Base-by-base conservation (phyloP, 805 yeast genomes). In the Starmerella stigmatis region DNA sequence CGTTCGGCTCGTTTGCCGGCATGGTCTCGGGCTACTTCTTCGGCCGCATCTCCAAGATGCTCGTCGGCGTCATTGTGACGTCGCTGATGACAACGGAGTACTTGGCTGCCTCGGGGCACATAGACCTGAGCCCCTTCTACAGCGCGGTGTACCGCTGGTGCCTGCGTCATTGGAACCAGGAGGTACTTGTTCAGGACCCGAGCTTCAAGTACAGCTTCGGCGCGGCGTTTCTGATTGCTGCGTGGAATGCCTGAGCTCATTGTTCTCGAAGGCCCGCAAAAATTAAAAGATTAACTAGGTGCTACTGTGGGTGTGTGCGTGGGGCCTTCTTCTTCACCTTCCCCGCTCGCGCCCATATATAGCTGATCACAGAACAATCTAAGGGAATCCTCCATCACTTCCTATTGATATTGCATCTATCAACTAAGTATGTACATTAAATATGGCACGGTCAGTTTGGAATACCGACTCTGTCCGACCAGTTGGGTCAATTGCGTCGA, bases 1-100 rank as follows among this genome's bases (percentile, higher is more conserved):
- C 82, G 13, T 61, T 76, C 47, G 86, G 86, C 5, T 75, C 81
- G 1, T 65, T 79, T 56, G 65, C 75, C 7, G 85, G 86, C 0
- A 64, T 78, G 46, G 65, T 74, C 28, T 52, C 73, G 42, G 86
- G 86, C 1, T 65, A 75, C 19, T 63, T 78, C 26, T 69, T 72
- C n/a, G 84, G 85, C 16, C 77, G 77, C 55, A 63, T 79, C 47
- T 70, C 76, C 46, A 65, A 74, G 16, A 66, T 75, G 23, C 63
- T 79, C 27, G 76, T 76, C 32, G 65, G 72, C 23, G 54, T 74
- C 32, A 58, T 76, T 1, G 63, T 76, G n/a, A 65, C 76, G 2
- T 57, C 68, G 29, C 67, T 70, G 41, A 49, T 72, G 49, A 52
- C 64, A 9, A 51, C 67, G 12, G 81, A 76, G 60, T 79, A 74